Evolutionary conservation across 495 filamentous ascomycete genomes (phyloP).

Genomic region (Penicillium ochrochloron): DNA sequence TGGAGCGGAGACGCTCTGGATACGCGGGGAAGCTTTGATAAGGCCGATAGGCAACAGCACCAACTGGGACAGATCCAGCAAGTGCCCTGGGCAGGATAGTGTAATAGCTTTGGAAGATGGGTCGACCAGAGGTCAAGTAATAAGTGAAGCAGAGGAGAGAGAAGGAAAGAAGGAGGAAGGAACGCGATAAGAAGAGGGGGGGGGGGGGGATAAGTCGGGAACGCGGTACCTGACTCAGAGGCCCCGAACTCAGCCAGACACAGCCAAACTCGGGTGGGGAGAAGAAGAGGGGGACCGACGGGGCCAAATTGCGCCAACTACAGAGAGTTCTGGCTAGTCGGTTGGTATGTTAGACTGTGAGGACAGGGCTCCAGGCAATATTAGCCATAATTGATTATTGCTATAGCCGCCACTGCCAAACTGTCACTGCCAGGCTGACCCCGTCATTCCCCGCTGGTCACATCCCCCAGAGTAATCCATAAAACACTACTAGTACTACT

Average conservation of each 20-base stretch:
- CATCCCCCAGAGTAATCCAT: not conserved
- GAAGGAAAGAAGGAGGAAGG: conserved; percentile 9
- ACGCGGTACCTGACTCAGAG: conserved; percentile 33
- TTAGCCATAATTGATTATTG: not conserved
- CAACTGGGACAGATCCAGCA: conserved; percentile 14
- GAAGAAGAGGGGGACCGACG: not conserved
- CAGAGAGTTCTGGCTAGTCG: not conserved
- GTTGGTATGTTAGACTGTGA: too few relatives aligned
- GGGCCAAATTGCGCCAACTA: not conserved
- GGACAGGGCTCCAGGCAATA: too few relatives aligned
- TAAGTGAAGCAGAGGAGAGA: conserved; percentile 8
- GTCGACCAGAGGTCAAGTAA: conserved; percentile 2
- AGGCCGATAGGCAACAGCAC: conserved; percentile 29
- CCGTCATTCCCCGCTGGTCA: conserved; percentile 28
- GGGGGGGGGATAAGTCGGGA: conserved; percentile 8
- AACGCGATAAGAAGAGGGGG: conserved; percentile 20
- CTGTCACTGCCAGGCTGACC: conserved; percentile 15
- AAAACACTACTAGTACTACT: not conserved
- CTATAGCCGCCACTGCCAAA: not conserved
- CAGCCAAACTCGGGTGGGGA: not conserved
- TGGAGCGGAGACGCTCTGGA: conserved; percentile 35
- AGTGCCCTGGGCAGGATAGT: not conserved
- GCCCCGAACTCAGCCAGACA: conserved; percentile 1
- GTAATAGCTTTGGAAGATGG: not conserved
- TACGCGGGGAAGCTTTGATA: conserved; percentile 39